Percentiles rank a stretch among this genome's conserved stretches.
phyloP scores from a whole-genome alignment of 345 rosid species.

The Mallotus nudiflorus region DNA sequence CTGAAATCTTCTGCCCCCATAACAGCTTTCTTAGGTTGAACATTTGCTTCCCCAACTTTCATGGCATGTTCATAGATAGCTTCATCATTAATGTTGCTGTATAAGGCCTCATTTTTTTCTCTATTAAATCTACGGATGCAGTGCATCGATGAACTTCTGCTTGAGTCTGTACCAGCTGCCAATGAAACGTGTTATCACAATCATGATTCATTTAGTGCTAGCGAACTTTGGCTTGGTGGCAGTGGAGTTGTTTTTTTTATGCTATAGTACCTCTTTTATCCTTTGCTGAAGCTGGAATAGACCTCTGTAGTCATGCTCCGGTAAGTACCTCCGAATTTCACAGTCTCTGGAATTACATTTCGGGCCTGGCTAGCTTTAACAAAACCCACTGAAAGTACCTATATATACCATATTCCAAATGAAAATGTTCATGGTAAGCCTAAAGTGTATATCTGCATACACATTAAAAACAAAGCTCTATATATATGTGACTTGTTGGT shows the following conservation, averaged over 20 bases:
- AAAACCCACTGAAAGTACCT: constrained; percentile 40
- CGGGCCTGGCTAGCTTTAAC: constrained; percentile 43
- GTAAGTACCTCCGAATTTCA: constrained; percentile 49
- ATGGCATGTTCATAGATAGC: constrained; percentile 45
- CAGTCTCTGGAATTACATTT: constrained; percentile 47
- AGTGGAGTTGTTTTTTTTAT: no score
- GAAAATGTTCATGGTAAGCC: neutral
- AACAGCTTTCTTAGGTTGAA: constrained; percentile 22
- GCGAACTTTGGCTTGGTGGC: no score
- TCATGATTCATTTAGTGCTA: neutral
- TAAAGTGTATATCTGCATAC: no score
- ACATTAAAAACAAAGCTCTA: no score
- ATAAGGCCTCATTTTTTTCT: constrained; percentile 40
- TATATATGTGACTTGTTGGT: no score
- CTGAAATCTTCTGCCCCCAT: constrained; percentile 73
- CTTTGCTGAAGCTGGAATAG: constrained; percentile 39
- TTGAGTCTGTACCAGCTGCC: constrained; percentile 47
- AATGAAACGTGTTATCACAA: neutral
- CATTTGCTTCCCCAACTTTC: constrained; percentile 41
- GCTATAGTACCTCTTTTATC: constrained; percentile 53
- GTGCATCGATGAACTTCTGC: constrained; percentile 48
- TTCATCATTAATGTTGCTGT: constrained; percentile 47
- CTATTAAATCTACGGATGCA: constrained; percentile 50
- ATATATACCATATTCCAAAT: neutral
- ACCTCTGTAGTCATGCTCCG: constrained; percentile 51